Evolutionary conservation across 352 stramenopile genomes (phyloP), one percentile per base, ranked within the genome.

Genomic region (Globisporangium sylvaticum): DNA sequence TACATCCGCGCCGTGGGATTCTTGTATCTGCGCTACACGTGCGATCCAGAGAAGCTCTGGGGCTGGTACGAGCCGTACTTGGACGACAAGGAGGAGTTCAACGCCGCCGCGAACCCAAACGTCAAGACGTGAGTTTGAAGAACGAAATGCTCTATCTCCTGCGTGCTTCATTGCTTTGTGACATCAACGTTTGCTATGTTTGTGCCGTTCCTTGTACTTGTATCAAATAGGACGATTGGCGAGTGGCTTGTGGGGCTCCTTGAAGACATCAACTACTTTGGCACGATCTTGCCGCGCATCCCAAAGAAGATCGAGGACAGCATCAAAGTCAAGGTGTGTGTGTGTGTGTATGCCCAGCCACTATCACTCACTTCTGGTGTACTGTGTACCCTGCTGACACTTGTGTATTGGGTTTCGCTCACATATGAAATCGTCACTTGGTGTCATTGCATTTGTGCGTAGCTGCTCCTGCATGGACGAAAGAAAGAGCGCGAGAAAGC

Each of bases 1-100:
- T 99, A 98, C 74, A 98, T 99, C 68, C 93, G 97, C 29, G 95
- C 87, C 3, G 83, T 99, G 25, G 97, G 96, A 0, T 99, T 99
- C 72, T 79, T 99, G n/a, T 99, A 99, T 69, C 83, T 99, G 20
- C 84, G 97, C 37, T 99, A 98, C 80, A 95, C 94, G 18, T 96
- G 87, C 66, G 88, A 98, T 39, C 96, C 97, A 0, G 85, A 94
- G 54, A 75, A 91, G 58, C 83, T 99, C 4, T 99, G 91, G 91
- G 81, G 69, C 54, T 99, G 95, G 94, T 97, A 97, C 61, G 84
- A 97, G 74, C 92, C 92, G n/a, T 99, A 98, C 68, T 60, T 99
- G 39, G 91, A 98, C 66, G 97, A 99, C 73, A 69, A 90, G 1
- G 95, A 99, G 70, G 86, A 96, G 72, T 96, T 98, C 67, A 92